Evolutionary conservation across 306 rosid genomes (phyloP), one percentile per base, ranked within the genome.

Genomic region (Cucumis melo): DNA sequence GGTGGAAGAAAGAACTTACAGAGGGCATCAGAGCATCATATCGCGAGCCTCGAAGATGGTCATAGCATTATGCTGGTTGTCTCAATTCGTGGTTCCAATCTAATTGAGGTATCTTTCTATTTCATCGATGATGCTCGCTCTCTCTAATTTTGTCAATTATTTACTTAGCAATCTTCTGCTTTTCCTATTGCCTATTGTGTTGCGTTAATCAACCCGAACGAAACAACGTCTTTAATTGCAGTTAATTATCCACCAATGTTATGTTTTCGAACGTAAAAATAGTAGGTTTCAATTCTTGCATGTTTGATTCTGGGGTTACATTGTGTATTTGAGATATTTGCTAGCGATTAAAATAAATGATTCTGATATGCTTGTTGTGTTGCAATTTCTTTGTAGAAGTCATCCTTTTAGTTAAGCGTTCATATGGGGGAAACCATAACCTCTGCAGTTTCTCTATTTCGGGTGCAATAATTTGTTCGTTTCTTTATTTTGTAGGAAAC

Each of bases 1-100:
- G 96, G 90, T 73, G 98, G 98, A 83, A 90, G 97, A 82, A 94
- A 91, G 83, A 94, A 94, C 84, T 83, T 94, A 82, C 88, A 84
- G 84, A 85, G 96, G 80, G 96, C 90, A 36, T 80, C 84, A 11
- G 87, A 75, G 84, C 91, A 87, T 62, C 73, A 78, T 41, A 81
- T 78, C 63, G 76, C 87, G 0, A 85, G 84, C 57, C 85, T 94
- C 42, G 87, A 84, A 78, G 86, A 89, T 15, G 91, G 89, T 5
- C 89, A 94, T 68, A 46, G 77, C 42, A 80, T 94, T 68, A 83
- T 85, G 95, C 91, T 88, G 71, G 99, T 91, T 34, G 48, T 94
- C 23, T 89, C 93, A 42, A 90, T 91, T 77, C 88, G 95, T 42
- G 97, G 96, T 27, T 90, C 97, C 56, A 94, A 91, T 84, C 86